A percentile compares a stretch with the other conserved stretches of the same genome.
Evolutionary conservation across 768 basidiomycete species (phyloP).

Genomic region (Fistulinella prunicolor): DNA sequence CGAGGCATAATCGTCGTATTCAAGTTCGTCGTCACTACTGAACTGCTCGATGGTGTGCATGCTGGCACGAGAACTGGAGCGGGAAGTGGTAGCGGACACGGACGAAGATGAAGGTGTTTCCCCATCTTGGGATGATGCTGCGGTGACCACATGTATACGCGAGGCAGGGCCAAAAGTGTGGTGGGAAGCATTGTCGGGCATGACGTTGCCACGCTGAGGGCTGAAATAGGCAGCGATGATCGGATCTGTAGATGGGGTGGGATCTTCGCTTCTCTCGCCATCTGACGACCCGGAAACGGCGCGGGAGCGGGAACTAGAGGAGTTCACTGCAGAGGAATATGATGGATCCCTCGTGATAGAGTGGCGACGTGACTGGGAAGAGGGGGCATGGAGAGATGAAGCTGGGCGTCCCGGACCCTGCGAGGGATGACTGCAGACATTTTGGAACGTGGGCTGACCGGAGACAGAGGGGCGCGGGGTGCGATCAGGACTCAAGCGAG

Average conservation of each 20-base stretch:
- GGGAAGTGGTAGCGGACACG: constrained; percentile 40
- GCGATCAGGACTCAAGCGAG: constrained; percentile 33
- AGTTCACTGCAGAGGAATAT: not conserved
- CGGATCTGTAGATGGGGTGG: constrained; percentile 34
- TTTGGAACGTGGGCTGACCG: constrained; percentile 7
- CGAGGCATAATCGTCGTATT: constrained; percentile 35
- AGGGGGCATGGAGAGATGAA: constrained; percentile 12
- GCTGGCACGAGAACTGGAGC: constrained; percentile 33
- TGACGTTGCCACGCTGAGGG: constrained; percentile 24
- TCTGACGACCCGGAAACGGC: constrained; percentile 18
- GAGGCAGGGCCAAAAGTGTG: constrained; percentile 50
- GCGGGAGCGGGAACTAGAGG: constrained; percentile 7
- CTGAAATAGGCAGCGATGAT: constrained; percentile 19
- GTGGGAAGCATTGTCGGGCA: constrained; percentile 44
- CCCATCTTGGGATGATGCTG: constrained; percentile 23
- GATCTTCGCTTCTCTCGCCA: constrained; percentile 38
- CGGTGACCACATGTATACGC: constrained; percentile 18
- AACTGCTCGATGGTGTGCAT: constrained; percentile 38
- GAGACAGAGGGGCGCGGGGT: constrained; percentile 47
- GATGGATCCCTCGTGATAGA: constrained; percentile 9
- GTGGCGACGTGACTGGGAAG: constrained; percentile 16
- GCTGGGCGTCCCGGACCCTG: constrained; percentile 27
- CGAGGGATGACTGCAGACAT: constrained; percentile 35
- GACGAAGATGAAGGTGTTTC: constrained; percentile 42
- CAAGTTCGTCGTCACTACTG: constrained; percentile 48